Evolutionary conservation across 768 basidiomycete genomes (phyloP).

Genomic region (Suillus plorans): DNA sequence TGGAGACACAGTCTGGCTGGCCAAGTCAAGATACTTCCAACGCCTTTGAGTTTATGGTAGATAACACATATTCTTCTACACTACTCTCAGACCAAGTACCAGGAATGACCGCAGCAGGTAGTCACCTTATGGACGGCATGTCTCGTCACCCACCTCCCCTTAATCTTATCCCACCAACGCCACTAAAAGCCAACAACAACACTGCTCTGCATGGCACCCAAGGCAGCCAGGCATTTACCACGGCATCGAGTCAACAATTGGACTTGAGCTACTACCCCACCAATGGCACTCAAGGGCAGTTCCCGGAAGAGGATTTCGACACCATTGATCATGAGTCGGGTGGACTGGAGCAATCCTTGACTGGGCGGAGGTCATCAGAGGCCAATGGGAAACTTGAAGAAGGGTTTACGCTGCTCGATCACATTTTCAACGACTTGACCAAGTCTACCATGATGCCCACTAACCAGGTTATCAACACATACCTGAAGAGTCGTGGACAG

Average conservation of each 20-base stretch:
- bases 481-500: constrained; percentile 3
- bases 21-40: neutral
- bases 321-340: neutral
- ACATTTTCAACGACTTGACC: neutral
- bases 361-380: neutral
- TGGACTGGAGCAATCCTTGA: neutral
- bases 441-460: neutral
- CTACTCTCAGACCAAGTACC: neutral
- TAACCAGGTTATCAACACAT: neutral
- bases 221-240: neutral
- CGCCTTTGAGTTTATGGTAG: neutral
- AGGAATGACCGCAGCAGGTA: neutral
- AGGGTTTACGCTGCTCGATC: neutral
- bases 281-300: neutral
- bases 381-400: neutral
- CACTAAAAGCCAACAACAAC: neutral
- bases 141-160: neutral
- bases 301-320: neutral
- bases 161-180: neutral
- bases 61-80: no score
- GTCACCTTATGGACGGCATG: neutral
- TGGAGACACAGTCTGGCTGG: no score
- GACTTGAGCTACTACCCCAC: neutral
- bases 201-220: neutral
- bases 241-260: neutral